phyloP scores from a whole-genome alignment of 345 rosid species.

The Lumnitzera littorea region DNA sequence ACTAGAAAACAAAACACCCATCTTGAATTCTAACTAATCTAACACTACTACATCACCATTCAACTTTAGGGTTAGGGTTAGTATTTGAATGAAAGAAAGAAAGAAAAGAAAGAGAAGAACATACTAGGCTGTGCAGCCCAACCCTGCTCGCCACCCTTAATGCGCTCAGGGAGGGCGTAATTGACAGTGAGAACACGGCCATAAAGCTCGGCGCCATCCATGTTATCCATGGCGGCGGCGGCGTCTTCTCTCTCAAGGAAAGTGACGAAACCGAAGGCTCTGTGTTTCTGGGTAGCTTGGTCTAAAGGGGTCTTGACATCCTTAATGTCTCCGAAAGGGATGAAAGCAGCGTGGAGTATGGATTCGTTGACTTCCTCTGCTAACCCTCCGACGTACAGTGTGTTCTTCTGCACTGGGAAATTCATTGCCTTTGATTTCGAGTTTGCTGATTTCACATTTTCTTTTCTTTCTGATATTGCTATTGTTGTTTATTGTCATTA shows the following conservation, averaged over 20 bases:
- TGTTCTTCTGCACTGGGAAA: slow-evolving; percentile 89
- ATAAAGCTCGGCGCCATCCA: slow-evolving; percentile 96
- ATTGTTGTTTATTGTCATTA: no score
- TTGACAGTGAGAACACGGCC: slow-evolving; percentile 99
- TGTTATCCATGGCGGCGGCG: slow-evolving; percentile 88
- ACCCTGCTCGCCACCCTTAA: slow-evolving; percentile 98
- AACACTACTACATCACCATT: background rate
- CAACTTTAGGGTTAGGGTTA: background rate
- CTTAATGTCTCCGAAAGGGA: slow-evolving; percentile 95
- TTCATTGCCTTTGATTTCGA: slow-evolving; percentile 15
- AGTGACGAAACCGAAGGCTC: slow-evolving; percentile 96
- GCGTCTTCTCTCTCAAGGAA: slow-evolving; percentile 91
- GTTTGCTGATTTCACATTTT: no score
- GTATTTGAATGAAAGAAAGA: background rate
- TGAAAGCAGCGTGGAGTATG: slow-evolving; percentile 88
- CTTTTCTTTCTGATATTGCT: no score
- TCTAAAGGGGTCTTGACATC: slow-evolving; percentile 95
- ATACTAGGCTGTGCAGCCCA: slow-evolving; percentile 99
- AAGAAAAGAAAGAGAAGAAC: slow-evolving; percentile 13
- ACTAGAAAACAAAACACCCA: background rate
- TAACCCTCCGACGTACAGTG: slow-evolving; percentile 89
- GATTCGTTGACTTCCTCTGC: slow-evolving; percentile 96
- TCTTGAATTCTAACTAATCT: no score
- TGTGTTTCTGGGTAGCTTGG: slow-evolving; percentile 97
- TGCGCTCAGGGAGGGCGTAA: slow-evolving; percentile 89